Conservation (phyloP, 345 rosid genomes). For the Populus deltoides region DNA sequence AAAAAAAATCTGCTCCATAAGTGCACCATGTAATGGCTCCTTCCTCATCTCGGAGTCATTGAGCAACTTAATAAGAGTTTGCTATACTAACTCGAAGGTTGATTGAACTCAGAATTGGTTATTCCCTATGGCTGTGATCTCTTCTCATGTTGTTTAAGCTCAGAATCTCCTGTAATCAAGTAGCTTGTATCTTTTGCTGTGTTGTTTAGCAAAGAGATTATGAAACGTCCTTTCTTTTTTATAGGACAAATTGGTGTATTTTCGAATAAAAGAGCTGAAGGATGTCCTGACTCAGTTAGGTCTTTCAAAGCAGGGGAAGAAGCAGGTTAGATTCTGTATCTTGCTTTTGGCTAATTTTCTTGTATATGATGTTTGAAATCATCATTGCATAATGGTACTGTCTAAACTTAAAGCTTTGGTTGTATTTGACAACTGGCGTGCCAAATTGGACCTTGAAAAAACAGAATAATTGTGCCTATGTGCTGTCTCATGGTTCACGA, state of each 20-base stretch:
- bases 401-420: background rate
- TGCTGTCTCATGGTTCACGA: background rate
- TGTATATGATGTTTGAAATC: background rate
- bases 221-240: background rate
- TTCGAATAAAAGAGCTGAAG: slow-evolving; percentile 95
- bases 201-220: slow-evolving; percentile 1
- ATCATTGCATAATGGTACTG: background rate
- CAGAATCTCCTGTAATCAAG: background rate
- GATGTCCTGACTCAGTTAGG: slow-evolving; percentile 85
- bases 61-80: background rate
- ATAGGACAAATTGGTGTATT: slow-evolving; percentile 76
- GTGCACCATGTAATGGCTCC: background rate
- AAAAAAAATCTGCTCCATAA: background rate
- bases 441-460: background rate
- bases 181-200: background rate
- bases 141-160: background rate
- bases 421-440: background rate
- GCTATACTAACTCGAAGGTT: too few species aligned
- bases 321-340: slow-evolving; percentile 53
- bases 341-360: slow-evolving; percentile 1
- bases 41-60: background rate
- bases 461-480: background rate
- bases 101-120: background rate
- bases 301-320: slow-evolving; percentile 96
- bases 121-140: background rate